A percentile compares a stretch with the other conserved stretches of the same genome.
Evolutionary conservation across 2,329 filamentous ascomycete species (phyloP).

Genomic region (Talaromyces islandicus): DNA sequence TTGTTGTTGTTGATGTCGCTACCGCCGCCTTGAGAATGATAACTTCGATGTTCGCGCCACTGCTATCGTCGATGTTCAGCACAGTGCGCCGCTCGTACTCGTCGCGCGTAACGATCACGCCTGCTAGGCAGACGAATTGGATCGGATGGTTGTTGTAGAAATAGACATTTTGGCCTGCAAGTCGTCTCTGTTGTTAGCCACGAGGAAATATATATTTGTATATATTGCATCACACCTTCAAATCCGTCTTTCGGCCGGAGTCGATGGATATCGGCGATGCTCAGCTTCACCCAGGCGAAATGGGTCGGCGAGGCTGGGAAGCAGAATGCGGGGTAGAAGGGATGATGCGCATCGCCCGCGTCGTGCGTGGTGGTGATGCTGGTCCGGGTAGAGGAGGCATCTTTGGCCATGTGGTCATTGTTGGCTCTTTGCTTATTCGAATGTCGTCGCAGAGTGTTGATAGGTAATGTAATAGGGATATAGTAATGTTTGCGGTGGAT

Average conservation of each 20-base stretch:
- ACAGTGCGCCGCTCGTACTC: constrained; percentile 49
- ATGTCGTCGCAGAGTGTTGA: background rate
- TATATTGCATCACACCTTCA: constrained; percentile 40
- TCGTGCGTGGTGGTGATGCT: background rate
- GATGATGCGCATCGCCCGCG: background rate
- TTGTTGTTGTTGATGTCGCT: too few relatives aligned
- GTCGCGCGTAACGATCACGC: constrained; percentile 59
- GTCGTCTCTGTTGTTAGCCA: background rate
- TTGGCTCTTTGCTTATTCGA: constrained; percentile 1
- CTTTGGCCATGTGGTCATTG: constrained; percentile 10
- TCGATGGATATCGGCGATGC: constrained; percentile 49
- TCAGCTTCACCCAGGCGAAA: constrained; percentile 58
- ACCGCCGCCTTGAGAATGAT: constrained; percentile 38
- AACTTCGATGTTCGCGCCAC: constrained; percentile 53
- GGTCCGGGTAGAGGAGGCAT: constrained; percentile 5
- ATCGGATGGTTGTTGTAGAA: constrained; percentile 71
- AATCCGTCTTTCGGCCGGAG: constrained; percentile 45
- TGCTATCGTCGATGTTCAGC: constrained; percentile 57
- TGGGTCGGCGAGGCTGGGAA: constrained; percentile 56
- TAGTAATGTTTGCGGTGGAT: too few relatives aligned
- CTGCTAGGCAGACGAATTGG: constrained; percentile 66
- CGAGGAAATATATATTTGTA: background rate
- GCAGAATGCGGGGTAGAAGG: constrained; percentile 55
- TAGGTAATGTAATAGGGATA: too few relatives aligned
- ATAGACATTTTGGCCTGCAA: constrained; percentile 49